Conservation (phyloP, 768 basidiomycete species). For the Sistotremastrum niveocremeum region DNA sequence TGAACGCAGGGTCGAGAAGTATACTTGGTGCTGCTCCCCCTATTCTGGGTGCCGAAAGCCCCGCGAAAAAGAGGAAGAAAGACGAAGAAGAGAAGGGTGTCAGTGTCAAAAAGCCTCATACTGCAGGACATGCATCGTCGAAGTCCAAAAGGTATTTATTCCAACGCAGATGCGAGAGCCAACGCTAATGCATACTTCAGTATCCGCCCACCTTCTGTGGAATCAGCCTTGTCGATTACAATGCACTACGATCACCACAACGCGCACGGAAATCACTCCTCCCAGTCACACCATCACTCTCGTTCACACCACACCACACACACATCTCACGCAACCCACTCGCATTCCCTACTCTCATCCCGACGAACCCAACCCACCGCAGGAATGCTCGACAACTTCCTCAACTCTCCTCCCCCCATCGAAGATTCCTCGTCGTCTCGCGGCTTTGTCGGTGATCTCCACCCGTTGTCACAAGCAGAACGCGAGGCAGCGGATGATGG, state of each 20-base stretch:
- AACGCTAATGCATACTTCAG: no score
- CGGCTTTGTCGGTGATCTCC: conserved; percentile 13
- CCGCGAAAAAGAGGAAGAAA: conserved; percentile 53
- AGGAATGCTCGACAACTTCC: no score
- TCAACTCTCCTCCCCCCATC: no score
- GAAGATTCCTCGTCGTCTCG: neutral
- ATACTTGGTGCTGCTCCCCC: neutral
- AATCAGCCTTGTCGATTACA: conserved; percentile 13
- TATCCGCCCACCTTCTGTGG: conserved; percentile 20
- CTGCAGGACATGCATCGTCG: no score
- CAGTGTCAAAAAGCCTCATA: conserved; percentile 37
- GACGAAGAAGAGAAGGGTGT: conserved; percentile 52
- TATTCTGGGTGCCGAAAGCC: conserved; percentile 30
- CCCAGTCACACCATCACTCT: no score
- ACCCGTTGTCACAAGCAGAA: conserved; percentile 33
- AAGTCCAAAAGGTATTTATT: conserved; percentile 1
- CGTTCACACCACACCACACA: no score
- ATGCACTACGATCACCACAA: no score
- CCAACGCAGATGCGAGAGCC: no score
- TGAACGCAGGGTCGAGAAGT: conserved; percentile 18
- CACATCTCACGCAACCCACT: no score
- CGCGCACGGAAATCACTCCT: no score
- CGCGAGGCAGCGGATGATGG: conserved; percentile 22
- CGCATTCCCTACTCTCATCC: conserved; percentile 1
- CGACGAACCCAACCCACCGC: conserved; percentile 15